Conservation (phyloP, 2,329 filamentous ascomycete genomes). For the Penicillium thymicola region DNA sequence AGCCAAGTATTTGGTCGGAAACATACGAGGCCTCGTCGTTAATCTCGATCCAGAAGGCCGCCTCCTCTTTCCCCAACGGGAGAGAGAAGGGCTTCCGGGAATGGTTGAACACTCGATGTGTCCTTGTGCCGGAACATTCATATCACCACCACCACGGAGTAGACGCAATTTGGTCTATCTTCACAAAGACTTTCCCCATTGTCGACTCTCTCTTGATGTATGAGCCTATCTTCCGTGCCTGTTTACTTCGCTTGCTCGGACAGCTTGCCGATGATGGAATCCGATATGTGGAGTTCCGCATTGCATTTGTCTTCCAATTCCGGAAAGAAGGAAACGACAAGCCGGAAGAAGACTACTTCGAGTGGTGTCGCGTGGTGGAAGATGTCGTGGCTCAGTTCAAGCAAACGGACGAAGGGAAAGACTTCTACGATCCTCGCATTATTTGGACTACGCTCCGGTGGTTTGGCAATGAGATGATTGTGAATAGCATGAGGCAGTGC, state of each 20-base stretch:
- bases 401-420: conserved; percentile 63
- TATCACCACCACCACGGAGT: conserved; percentile 78
- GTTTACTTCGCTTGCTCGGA: conserved; percentile 67
- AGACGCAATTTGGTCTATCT: conserved; percentile 81
- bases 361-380: conserved; percentile 68
- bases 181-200: conserved; percentile 69
- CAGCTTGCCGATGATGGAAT: conserved; percentile 77
- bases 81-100: conserved; percentile 68
- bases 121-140: conserved; percentile 68
- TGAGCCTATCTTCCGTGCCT: conserved; percentile 81
- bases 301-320: conserved; percentile 71
- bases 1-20: conserved; percentile 61
- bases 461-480: conserved; percentile 61
- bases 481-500: conserved; percentile 83
- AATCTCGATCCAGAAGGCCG: conserved; percentile 60
- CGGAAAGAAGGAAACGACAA: conserved; percentile 61
- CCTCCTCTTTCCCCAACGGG: conserved; percentile 70
- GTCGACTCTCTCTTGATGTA: conserved; percentile 76
- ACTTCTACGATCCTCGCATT: conserved; percentile 79
- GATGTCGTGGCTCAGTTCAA: conserved; percentile 79
- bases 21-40: conserved; percentile 60
- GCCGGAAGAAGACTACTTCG: conserved; percentile 64
- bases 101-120: conserved; percentile 73
- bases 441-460: conserved; percentile 78
- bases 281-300: conserved; percentile 76